These are phyloP conservation scores for Aspergillus cavernicola DNA, from an alignment of 495 filamentous ascomycete genomes.

Conservation along the genomic window DNA sequence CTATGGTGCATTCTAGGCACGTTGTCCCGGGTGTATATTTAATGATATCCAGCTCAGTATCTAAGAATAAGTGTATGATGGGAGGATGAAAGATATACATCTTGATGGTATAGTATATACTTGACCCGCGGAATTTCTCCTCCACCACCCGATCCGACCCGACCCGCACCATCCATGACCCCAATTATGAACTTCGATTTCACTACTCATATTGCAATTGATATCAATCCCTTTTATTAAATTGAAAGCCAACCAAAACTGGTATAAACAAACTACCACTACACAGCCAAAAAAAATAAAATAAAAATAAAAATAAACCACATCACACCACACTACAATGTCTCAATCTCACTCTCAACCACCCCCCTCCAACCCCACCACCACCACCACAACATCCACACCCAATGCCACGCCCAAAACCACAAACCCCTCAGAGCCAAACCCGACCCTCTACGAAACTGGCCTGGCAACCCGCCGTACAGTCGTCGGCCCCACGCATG, in stretches of 20 bases:
- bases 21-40: no score
- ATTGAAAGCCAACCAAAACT: no score
- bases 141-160: neutral
- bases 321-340: neutral
- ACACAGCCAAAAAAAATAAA: no score
- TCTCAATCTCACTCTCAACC: neutral
- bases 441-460: conserved; percentile 33
- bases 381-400: neutral
- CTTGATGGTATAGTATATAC: no score
- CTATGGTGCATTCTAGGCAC: no score
- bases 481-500: conserved; percentile 51
- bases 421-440: neutral
- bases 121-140: neutral
- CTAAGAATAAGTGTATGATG: no score
- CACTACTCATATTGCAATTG: neutral
- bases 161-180: neutral
- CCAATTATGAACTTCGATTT: neutral
- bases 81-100: no score
- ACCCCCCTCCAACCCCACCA: neutral
- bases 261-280: no score
- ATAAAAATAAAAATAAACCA: no score
- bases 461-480: conserved; percentile 48
- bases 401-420: neutral
- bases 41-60: no score
- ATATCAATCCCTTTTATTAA: neutral